These are phyloP conservation scores for Moringa oleifera DNA, from an alignment of 345 rosid species.

Conservation along the genomic window DNA sequence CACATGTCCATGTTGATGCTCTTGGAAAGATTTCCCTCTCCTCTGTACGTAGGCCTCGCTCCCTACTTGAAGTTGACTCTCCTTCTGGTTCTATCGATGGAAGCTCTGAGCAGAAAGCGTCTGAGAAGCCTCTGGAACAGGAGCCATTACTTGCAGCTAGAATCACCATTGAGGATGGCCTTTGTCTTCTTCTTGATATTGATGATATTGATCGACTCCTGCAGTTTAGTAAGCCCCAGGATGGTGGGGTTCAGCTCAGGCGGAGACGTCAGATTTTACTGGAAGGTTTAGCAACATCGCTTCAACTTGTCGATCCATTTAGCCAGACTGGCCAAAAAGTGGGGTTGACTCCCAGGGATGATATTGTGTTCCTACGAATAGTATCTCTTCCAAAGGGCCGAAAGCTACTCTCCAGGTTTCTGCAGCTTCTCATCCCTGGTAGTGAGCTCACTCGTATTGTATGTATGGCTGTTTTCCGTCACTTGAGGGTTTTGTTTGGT, in stretches of 20 bases:
- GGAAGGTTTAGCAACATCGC: conserved; percentile 82
- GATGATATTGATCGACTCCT: conserved; percentile 84
- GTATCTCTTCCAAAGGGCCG: conserved; percentile 80
- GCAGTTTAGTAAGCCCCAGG: conserved; percentile 66
- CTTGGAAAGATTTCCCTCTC: conserved; percentile 59
- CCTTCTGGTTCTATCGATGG: conserved; percentile 48
- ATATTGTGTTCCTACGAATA: conserved; percentile 71
- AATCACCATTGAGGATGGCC: conserved; percentile 76
- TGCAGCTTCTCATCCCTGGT: conserved; percentile 79
- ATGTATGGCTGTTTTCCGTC: conserved; percentile 92
- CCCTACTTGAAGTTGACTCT: conserved; percentile 71
- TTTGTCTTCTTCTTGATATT: conserved; percentile 68
- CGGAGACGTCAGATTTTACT: conserved; percentile 65
- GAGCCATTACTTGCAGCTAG: conserved; percentile 99
- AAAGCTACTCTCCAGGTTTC: conserved; percentile 57
- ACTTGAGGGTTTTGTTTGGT: conserved; percentile 84
- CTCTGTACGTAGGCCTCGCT: conserved; percentile 58
- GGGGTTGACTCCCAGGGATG: conserved; percentile 60
- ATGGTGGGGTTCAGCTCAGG: conserved; percentile 74
- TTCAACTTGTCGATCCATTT: conserved; percentile 92
- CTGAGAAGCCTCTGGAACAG: conserved; percentile 78
- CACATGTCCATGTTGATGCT: conserved; percentile 51
- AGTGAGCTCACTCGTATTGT: conserved; percentile 78
- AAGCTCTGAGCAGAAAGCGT: conserved; percentile 43
- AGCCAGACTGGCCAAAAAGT: conserved; percentile 46